phyloP scores from a whole-genome alignment of 306 rosid species.

The Pterocarpus santalinus region DNA sequence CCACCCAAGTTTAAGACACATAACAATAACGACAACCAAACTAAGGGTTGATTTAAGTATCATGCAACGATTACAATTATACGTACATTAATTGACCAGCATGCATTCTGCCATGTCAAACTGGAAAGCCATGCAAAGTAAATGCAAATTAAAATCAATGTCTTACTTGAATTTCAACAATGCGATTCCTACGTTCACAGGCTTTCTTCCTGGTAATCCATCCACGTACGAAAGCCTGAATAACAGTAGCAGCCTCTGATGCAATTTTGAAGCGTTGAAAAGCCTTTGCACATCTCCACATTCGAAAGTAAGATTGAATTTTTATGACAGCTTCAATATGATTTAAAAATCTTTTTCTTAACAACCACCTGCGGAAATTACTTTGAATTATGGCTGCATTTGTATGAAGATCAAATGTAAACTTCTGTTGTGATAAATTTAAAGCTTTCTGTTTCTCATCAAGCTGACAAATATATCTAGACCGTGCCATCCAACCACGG shows the following conservation, averaged over 20 bases:
- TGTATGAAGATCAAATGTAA: slow-evolving; percentile 48
- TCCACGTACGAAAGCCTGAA: slow-evolving; percentile 78
- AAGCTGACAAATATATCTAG: slow-evolving; percentile 49
- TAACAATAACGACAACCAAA: not conserved
- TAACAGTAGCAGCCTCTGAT: slow-evolving; percentile 58
- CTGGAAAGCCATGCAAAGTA: slow-evolving; percentile 26
- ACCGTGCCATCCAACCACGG: slow-evolving; percentile 65
- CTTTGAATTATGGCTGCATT: slow-evolving; percentile 70
- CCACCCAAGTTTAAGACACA: not conserved
- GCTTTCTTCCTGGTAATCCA: slow-evolving; percentile 72
- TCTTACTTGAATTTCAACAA: slow-evolving; percentile 81
- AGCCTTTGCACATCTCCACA: slow-evolving; percentile 69
- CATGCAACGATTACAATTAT: not conserved
- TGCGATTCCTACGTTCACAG: slow-evolving; percentile 54
- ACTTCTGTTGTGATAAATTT: slow-evolving; percentile 38
- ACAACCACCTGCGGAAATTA: slow-evolving; percentile 65
- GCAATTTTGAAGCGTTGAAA: slow-evolving; percentile 57
- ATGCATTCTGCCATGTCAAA: not conserved
- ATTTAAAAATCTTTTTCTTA: slow-evolving; percentile 63
- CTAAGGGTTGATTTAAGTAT: slow-evolving; percentile 3
- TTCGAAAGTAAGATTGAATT: slow-evolving; percentile 74
- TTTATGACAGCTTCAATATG: slow-evolving; percentile 64
- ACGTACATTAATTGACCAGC: slow-evolving; percentile 1
- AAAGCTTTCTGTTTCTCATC: slow-evolving; percentile 50
- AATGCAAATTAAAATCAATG: slow-evolving; percentile 16